Evolutionary conservation across 176 grass and related monocot species (phyloP), one percentile per base, ranked within the genome.

Genomic region (Hordeum marinum): DNA sequence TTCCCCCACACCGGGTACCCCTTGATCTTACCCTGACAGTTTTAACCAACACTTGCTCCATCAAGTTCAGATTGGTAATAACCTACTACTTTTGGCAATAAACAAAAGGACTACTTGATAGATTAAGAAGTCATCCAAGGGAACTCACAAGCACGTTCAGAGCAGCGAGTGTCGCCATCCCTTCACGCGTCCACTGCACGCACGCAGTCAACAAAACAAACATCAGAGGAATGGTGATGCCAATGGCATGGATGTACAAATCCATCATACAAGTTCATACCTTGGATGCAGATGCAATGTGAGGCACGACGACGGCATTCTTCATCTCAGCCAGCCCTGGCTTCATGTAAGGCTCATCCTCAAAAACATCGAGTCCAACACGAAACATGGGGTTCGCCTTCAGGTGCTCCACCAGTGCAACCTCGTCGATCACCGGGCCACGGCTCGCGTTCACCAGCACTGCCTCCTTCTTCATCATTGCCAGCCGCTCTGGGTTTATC

Each of bases 381-480:
- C 93, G 93, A 83, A 95, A 98, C 96, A 98, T 98, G 1, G 91
- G 96, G 55, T 95, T 98, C 29, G 48, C 91, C 83, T 88, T 91
- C 23, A 98, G 89, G 84, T 98, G 93, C 82, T 98, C 93, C 72
- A 98, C 93, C 40, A 98, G 87, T 9, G 89, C 95, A 68, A 59
- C 87, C 62, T 95, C 96, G 45, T 98, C 89, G 20, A 98, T 87
- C 72, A 98, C 96, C 37, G 93, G 96, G 3, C 96, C 93, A 77
- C 96, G 82, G 87, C 96, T 98, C 35, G 91, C 91, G 3, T 98
- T 98, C 78, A 98, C 96, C 59, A 98, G 86, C 67, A 98, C 17
- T 23, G 96, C 96, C 32, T 98, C 96, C 93, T 95, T 95, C 83
- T 98, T 95, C 96, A 95, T 98, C 73, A 98, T 95, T 59, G 93